phyloP scores from a whole-genome alignment of 805 yeast species.

The Candida vaughaniae region DNA sequence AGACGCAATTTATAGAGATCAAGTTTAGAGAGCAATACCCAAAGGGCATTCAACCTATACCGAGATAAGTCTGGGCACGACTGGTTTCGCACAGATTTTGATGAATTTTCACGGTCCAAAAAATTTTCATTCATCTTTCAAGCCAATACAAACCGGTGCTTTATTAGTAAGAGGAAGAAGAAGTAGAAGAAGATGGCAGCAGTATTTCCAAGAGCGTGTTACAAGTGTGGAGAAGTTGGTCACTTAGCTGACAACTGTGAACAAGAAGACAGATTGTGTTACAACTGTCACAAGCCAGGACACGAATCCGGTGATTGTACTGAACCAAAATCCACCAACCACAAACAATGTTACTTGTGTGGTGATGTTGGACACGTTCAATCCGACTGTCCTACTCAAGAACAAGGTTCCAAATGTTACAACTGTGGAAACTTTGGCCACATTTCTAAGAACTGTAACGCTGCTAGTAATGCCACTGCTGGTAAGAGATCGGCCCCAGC shows the following conservation, averaged over 20 bases:
- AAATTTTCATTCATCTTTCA: neutral
- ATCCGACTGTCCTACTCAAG: slow-evolving; percentile 73
- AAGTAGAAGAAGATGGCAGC: slow-evolving; percentile 32
- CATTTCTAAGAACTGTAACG: slow-evolving; percentile 73
- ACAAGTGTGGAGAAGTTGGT: slow-evolving; percentile 89
- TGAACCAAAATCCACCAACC: slow-evolving; percentile 78
- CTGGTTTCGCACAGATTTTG: neutral
- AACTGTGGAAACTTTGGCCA: slow-evolving; percentile 61
- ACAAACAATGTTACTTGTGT: slow-evolving; percentile 91
- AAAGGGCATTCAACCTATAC: too few species aligned
- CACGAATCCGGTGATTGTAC: slow-evolving; percentile 90
- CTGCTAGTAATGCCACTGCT: slow-evolving; percentile 15
- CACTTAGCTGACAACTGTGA: slow-evolving; percentile 87
- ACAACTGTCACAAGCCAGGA: slow-evolving; percentile 89
- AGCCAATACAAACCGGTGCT: too few species aligned
- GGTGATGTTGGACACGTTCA: slow-evolving; percentile 89
- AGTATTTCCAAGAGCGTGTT: slow-evolving; percentile 72
- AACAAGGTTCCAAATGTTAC: slow-evolving; percentile 75
- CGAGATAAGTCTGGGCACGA: too few species aligned
- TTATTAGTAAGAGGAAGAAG: neutral
- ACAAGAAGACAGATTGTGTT: slow-evolving; percentile 82
- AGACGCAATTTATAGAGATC: slow-evolving; percentile 62
- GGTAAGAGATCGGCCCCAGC: slow-evolving; percentile 17
- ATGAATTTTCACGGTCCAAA: neutral
- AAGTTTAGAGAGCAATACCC: slow-evolving; percentile 1